Conservation (phyloP, 768 basidiomycete genomes). For the Suillus occidentalis region DNA sequence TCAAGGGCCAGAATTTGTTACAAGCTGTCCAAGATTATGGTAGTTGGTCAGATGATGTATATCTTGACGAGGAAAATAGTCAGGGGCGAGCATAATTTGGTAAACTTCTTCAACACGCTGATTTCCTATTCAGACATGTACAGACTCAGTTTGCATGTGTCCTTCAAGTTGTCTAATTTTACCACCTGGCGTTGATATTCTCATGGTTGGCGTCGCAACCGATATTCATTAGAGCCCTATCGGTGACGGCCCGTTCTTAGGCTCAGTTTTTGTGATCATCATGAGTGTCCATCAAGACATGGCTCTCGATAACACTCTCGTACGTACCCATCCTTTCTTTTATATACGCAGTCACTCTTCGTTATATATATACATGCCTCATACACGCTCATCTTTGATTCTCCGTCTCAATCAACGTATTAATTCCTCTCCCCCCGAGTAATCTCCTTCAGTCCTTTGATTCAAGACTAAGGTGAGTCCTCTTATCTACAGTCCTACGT, state of each 20-base stretch:
- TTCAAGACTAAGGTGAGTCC: too few relatives aligned
- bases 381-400: too few relatives aligned
- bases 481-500: too few relatives aligned
- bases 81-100: constrained; percentile 1
- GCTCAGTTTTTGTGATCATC: neutral
- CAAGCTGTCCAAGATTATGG: constrained; percentile 26
- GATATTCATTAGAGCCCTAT: neutral
- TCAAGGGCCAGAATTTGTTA: constrained; percentile 23
- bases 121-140: neutral
- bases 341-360: too few relatives aligned
- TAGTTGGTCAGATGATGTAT: constrained; percentile 29
- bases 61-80: constrained; percentile 12
- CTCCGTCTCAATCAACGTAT: too few relatives aligned
- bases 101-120: neutral
- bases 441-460: too few relatives aligned
- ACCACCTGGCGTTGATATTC: neutral
- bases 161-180: neutral
- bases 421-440: too few relatives aligned
- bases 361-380: too few relatives aligned
- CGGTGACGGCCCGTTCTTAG: neutral
- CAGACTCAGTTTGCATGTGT: neutral
- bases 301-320: too few relatives aligned
- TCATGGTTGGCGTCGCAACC: neutral
- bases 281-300: neutral
- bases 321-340: too few relatives aligned